Base-by-base conservation (phyloP, 352 stramenopile genomes). In the Pythium aphanidermatum region DNA sequence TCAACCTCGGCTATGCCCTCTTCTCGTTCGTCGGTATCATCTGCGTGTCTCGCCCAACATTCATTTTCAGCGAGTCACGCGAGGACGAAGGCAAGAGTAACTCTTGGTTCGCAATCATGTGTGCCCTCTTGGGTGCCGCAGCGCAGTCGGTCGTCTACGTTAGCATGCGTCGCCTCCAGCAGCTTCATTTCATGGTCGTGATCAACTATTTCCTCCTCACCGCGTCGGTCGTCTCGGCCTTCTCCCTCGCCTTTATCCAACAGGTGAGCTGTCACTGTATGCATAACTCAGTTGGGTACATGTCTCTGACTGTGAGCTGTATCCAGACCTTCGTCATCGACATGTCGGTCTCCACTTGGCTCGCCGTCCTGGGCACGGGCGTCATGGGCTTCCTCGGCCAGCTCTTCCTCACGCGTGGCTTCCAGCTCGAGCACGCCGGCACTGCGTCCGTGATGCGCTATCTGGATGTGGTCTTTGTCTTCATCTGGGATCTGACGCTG, bases 181-280 rank as follows among this genome's bases (percentile, higher is more conserved):
- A 68, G 42, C 36, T 83, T 10, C 58, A 68, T 30, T 62, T 77
- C 43, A 63, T 83, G 20, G 63, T 77, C n/a, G 60, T 82, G n/a
- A 70, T 82, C 51, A 55, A 83, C 47, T 83, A 85, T 50, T 72
- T 74, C 36, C 34, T 85, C 23, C 54, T 81, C 17, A 59, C 60
- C 9, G 54, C 39, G 17, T 74, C 73, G 14, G 41, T 76, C 8
- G 40, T 70, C 16, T 79, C 74, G 13, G 58, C 69, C 4, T 24
- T 51, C 21, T 46, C 47, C 4, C 41, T 78, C 30, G 19, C 66
- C 7, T 25, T 60, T 19, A 35, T 65, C 14, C 41, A 77, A 26
- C 43, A 62, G n/a, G n/a, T n/a, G n/a, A n/a, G n/a, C n/a, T n/a
- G n/a, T n/a, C n/a, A n/a, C n/a, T 23, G 60, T 68, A 56, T n/a